phyloP scores from a whole-genome alignment of 345 rosid genomes.

The Isatis tinctoria region DNA sequence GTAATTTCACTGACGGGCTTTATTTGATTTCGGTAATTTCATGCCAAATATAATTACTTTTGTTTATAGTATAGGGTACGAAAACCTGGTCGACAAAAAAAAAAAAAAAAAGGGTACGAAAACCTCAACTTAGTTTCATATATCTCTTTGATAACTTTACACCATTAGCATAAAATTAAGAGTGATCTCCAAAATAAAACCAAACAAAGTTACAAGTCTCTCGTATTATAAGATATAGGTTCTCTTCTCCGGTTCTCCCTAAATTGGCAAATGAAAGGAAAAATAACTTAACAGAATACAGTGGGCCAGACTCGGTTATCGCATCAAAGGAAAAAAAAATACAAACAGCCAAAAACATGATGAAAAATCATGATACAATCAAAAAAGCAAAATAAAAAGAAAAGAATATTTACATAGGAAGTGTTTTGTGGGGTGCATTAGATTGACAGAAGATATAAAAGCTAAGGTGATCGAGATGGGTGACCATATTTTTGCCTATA shows the following conservation, averaged over 20 bases:
- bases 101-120: no score
- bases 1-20: slow-evolving; percentile 49
- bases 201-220: no score
- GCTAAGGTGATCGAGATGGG: slow-evolving; percentile 20
- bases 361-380: not conserved
- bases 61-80: not conserved
- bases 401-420: not conserved
- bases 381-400: not conserved
- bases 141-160: no score
- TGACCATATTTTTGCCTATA: not conserved
- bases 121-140: no score
- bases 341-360: not conserved
- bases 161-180: no score
- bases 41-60: not conserved
- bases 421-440: slow-evolving; percentile 3
- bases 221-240: no score
- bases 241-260: not conserved
- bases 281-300: not conserved
- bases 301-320: not conserved
- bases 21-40: not conserved
- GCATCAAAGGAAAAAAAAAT: not conserved
- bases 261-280: not conserved
- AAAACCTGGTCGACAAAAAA: no score
- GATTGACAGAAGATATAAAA: not conserved
- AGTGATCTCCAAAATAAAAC: no score